These are phyloP conservation scores for Amorphotheca resinae DNA, from an alignment of 495 filamentous ascomycete species.

Conservation along the genomic window DNA sequence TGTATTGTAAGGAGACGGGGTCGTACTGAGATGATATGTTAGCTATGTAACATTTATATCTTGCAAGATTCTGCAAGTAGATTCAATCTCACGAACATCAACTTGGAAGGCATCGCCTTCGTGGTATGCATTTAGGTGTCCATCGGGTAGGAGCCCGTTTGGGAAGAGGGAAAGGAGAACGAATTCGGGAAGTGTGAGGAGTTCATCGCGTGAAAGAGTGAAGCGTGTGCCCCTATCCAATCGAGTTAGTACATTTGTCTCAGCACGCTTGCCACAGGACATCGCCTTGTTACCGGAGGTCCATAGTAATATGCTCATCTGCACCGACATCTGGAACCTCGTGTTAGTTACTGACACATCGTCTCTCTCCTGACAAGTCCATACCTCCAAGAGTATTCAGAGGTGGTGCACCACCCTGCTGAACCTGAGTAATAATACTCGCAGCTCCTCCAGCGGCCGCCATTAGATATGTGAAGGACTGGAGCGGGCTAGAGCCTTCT, in stretches of 20 bases:
- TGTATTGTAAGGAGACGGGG: constrained; percentile 89
- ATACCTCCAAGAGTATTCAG: constrained; percentile 82
- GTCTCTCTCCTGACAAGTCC: constrained; percentile 11
- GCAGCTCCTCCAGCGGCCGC: constrained; percentile 89
- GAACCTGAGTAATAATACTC: constrained; percentile 98
- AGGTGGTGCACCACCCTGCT: constrained; percentile 73
- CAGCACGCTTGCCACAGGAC: neutral
- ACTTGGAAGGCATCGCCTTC: constrained; percentile 93
- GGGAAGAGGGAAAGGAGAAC: constrained; percentile 97
- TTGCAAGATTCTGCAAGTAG: constrained; percentile 28
- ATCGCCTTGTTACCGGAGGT: constrained; percentile 76
- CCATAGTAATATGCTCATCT: constrained; percentile 92
- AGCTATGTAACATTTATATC: constrained; percentile 44
- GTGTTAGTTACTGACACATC: neutral
- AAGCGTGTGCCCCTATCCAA: constrained; percentile 73
- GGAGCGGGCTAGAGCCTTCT: constrained; percentile 84
- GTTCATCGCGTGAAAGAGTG: constrained; percentile 83
- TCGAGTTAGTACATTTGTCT: constrained; percentile 20
- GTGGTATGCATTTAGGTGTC: constrained; percentile 80
- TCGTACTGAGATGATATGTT: constrained; percentile 70
- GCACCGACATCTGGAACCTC: constrained; percentile 55
- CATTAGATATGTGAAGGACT: constrained; percentile 95
- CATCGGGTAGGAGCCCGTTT: constrained; percentile 93
- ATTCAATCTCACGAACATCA: constrained; percentile 50
- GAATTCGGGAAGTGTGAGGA: constrained; percentile 92